These are phyloP conservation scores for Chloris gayana DNA, from an alignment of 176 grass and related monocot genomes.

Conservation along the genomic window DNA sequence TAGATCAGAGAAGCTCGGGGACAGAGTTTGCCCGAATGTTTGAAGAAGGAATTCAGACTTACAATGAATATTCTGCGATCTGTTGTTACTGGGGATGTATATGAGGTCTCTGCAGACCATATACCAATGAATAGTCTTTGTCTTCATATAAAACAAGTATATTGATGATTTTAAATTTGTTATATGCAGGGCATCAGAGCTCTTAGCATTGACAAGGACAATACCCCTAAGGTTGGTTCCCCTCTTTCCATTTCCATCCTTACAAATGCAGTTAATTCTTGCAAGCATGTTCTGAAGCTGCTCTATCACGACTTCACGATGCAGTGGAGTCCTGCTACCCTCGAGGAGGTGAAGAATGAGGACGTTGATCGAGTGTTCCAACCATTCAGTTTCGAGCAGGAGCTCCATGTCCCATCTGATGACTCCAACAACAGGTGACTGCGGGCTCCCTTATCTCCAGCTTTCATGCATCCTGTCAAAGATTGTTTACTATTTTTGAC, in stretches of 20 bases:
- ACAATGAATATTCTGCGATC: constrained; percentile 87
- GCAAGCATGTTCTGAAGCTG: constrained; percentile 1
- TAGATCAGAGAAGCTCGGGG: constrained; percentile 80
- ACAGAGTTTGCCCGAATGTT: constrained; percentile 77
- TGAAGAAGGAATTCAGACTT: constrained; percentile 96
- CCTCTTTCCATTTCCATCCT: background rate
- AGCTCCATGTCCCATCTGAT: constrained; percentile 66
- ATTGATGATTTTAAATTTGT: constrained; percentile 28
- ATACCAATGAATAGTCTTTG: background rate
- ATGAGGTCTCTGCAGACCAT: constrained; percentile 63
- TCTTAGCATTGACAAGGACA: constrained; percentile 91
- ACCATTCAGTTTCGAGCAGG: constrained; percentile 69
- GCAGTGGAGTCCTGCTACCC: constrained; percentile 75
- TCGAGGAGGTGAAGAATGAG: constrained; percentile 69
- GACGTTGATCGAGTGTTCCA: constrained; percentile 66
- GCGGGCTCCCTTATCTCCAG: background rate
- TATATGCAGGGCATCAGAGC: constrained; percentile 84
- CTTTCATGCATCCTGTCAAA: background rate
- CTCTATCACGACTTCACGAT: constrained; percentile 9
- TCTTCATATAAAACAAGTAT: background rate
- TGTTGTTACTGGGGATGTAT: constrained; percentile 67
- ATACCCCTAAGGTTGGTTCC: constrained; percentile 73
- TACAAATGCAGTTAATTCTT: background rate
- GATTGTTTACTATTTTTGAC: background rate
- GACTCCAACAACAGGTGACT: constrained; percentile 70